These are phyloP conservation scores for Ramaria sp. DNA, from an alignment of 768 basidiomycete species.

Conservation along the genomic window DNA sequence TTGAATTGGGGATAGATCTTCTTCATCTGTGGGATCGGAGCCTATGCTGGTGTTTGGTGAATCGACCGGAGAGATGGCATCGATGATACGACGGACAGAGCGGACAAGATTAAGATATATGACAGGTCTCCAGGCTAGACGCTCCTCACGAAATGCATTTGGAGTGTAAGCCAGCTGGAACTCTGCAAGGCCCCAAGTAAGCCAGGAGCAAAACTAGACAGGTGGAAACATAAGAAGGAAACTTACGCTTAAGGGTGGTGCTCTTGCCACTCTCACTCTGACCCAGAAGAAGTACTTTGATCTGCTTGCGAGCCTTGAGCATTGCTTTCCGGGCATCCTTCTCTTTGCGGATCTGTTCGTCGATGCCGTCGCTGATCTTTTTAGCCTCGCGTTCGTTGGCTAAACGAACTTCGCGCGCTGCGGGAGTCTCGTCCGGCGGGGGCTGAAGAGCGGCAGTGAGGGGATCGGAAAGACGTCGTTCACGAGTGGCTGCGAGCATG, in stretches of 20 bases:
- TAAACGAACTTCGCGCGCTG: conserved; percentile 54
- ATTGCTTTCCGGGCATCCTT: conserved; percentile 37
- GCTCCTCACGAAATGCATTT: conserved; percentile 64
- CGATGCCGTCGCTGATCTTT: conserved; percentile 65
- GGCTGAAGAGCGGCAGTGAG: conserved; percentile 57
- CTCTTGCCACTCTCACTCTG: conserved; percentile 89
- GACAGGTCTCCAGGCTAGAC: conserved; percentile 79
- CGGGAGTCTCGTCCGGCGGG: conserved; percentile 59
- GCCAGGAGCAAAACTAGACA: conserved; percentile 5
- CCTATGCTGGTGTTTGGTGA: conserved; percentile 51
- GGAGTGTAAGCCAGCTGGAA: conserved; percentile 76
- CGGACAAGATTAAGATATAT: conserved; percentile 83
- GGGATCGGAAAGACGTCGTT: conserved; percentile 49
- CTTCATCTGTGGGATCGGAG: conserved; percentile 54
- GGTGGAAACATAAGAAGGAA: conserved; percentile 16
- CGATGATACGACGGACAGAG: conserved; percentile 58
- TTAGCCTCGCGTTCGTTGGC: conserved; percentile 61
- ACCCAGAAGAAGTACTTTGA: conserved; percentile 71
- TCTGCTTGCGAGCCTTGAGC: conserved; percentile 23
- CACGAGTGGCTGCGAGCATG: too few relatives aligned
- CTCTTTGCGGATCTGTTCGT: conserved; percentile 65
- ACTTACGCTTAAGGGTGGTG: conserved; percentile 79
- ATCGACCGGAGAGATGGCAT: conserved; percentile 19
- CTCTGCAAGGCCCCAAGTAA: conserved; percentile 32
- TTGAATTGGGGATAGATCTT: conserved; percentile 43